These are phyloP conservation scores for Meyerozyma elateridarum DNA, from an alignment of 1,139 yeast genomes.

Conservation along the genomic window DNA sequence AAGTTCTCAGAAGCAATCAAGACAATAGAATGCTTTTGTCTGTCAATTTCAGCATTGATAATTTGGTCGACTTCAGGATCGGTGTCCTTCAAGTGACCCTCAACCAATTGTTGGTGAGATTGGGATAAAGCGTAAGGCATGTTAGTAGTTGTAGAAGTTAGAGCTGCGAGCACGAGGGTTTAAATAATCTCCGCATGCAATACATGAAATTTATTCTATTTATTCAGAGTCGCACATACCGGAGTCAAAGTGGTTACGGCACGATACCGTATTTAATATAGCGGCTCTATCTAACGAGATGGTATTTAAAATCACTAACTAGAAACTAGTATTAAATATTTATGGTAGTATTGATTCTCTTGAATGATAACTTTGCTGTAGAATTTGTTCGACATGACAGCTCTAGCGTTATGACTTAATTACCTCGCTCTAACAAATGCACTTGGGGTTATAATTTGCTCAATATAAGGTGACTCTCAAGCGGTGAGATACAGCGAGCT, in stretches of 20 bases:
- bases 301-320: too few species aligned
- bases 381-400: too few species aligned
- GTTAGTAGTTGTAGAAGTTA: background rate
- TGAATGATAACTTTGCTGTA: too few species aligned
- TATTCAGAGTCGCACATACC: background rate
- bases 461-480: conserved; percentile 59
- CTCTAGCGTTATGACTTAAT: too few species aligned
- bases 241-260: conserved; percentile 4
- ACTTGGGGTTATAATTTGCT: too few species aligned
- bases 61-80: conserved; percentile 87
- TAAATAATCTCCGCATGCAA: conserved; percentile 1
- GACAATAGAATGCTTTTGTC: conserved; percentile 88
- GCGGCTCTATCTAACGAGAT: too few species aligned
- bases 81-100: conserved; percentile 58
- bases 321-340: too few species aligned
- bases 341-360: too few species aligned
- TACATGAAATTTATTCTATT: background rate
- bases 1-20: conserved; percentile 93
- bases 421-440: too few species aligned
- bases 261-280: too few species aligned
- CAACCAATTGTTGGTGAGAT: conserved; percentile 49
- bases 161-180: conserved; percentile 1
- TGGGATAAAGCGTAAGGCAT: conserved; percentile 45
- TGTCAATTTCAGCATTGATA: conserved; percentile 63
- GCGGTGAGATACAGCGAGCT: conserved; percentile 77